Percentiles rank a stretch among this genome's conserved stretches.
These are phyloP conservation scores for Scenedesmus sp. DNA, from an alignment of 163 green algal species.

Conservation along the genomic window DNA sequence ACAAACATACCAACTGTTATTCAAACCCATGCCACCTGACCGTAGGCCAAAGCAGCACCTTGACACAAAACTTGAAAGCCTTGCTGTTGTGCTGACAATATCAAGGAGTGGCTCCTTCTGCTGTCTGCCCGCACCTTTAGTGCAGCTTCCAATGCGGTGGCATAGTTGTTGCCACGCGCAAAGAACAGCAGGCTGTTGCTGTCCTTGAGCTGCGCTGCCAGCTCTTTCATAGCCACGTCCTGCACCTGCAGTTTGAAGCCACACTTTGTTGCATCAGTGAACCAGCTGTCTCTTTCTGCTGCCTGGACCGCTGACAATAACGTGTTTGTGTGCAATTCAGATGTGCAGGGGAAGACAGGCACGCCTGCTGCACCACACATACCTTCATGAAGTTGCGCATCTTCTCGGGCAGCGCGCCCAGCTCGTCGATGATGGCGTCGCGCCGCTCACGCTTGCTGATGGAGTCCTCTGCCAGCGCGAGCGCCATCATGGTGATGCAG, in stretches of 20 bases:
- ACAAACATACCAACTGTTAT: too few species aligned
- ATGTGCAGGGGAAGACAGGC: constrained; percentile 36
- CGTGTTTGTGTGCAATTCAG: too few species aligned
- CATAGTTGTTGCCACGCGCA: constrained; percentile 96
- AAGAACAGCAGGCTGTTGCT: constrained; percentile 95
- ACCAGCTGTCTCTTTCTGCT: too few species aligned
- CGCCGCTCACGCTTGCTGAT: constrained; percentile 80
- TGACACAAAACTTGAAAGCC: too few species aligned
- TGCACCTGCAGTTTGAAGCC: constrained; percentile 60
- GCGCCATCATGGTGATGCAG: constrained; percentile 94
- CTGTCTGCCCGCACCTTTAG: constrained; percentile 85
- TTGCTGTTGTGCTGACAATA: background rate
- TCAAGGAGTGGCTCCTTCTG: background rate
- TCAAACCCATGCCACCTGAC: too few species aligned
- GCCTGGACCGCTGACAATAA: too few species aligned
- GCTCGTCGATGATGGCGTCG: constrained; percentile 89
- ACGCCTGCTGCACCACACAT: constrained; percentile 80
- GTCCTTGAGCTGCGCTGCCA: constrained; percentile 81
- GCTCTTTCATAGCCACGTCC: constrained; percentile 81
- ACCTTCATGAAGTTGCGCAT: constrained; percentile 78
- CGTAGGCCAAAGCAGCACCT: too few species aligned
- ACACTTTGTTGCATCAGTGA: background rate
- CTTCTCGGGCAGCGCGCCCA: constrained; percentile 81
- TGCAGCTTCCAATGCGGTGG: constrained; percentile 95
- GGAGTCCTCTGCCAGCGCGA: constrained; percentile 92